These are phyloP conservation scores for Coniochaeta sp. DNA, from an alignment of 2,329 filamentous ascomycete genomes.

Conservation along the genomic window DNA sequence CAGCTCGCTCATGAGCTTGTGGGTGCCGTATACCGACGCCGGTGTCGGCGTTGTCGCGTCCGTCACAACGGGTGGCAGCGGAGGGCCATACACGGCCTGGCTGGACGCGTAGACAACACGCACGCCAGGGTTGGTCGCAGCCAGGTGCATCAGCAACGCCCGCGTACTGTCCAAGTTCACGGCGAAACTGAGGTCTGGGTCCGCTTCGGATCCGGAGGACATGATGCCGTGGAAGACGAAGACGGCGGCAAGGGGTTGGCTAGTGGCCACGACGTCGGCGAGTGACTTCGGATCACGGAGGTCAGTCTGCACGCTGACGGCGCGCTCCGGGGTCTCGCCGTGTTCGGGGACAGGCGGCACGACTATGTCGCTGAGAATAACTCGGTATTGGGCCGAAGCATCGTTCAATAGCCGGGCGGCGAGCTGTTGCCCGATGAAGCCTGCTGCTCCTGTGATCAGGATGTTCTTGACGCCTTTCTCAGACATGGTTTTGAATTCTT, in stretches of 20 bases:
- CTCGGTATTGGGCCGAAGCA: conserved; percentile 22
- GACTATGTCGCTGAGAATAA: conserved; percentile 46
- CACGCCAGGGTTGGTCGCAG: conserved; percentile 40
- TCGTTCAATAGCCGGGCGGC: conserved; percentile 31
- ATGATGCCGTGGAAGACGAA: conserved; percentile 64
- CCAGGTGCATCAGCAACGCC: conserved; percentile 41
- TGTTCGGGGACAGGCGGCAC: conserved; percentile 42
- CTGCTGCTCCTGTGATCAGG: conserved; percentile 27
- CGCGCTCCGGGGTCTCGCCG: conserved; percentile 40
- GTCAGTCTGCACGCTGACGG: conserved; percentile 42
- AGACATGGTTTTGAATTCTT: background rate
- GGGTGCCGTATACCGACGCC: conserved; percentile 54
- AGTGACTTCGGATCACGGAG: conserved; percentile 28
- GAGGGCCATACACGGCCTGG: conserved; percentile 56
- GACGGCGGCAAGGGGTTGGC: conserved; percentile 41
- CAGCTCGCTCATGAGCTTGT: conserved; percentile 56
- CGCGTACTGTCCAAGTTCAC: conserved; percentile 57
- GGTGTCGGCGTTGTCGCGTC: conserved; percentile 49
- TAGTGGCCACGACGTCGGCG: conserved; percentile 32
- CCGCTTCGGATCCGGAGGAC: conserved; percentile 55
- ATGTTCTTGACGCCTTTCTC: conserved; percentile 13
- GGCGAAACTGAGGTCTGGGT: conserved; percentile 50
- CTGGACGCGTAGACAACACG: conserved; percentile 56
- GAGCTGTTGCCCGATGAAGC: conserved; percentile 28
- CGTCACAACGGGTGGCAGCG: conserved; percentile 44